Conservation (phyloP, 352 stramenopile genomes). For the Aphanomyces cochlioides region DNA sequence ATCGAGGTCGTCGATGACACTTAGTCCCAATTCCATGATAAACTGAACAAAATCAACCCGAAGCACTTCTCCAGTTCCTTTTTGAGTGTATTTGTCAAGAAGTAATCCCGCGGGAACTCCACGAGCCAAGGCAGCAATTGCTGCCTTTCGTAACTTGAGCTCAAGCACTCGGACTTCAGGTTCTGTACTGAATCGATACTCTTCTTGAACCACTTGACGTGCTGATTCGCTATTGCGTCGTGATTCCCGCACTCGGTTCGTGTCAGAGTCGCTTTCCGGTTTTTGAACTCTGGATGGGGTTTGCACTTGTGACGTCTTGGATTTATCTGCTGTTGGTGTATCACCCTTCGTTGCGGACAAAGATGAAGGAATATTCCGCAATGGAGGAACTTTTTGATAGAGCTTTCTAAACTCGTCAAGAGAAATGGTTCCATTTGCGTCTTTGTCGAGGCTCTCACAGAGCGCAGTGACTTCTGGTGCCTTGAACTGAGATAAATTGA, state of each 20-base stretch:
- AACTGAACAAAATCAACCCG: conserved; percentile 89
- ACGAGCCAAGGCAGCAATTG: conserved; percentile 59
- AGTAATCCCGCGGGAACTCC: conserved; percentile 66
- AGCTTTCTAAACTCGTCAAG: conserved; percentile 54
- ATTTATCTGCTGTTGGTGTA: background rate
- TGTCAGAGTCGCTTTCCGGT: no score
- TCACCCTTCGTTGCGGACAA: background rate
- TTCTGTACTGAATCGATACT: conserved; percentile 80
- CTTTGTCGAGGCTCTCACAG: conserved; percentile 34
- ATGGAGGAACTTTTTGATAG: conserved; percentile 9
- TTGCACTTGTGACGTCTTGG: background rate
- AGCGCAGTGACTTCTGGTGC: conserved; percentile 30
- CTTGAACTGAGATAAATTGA: conserved; percentile 27
- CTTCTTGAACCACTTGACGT: conserved; percentile 28
- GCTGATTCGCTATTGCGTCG: background rate
- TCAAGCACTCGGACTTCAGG: conserved; percentile 77
- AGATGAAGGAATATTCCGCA: background rate
- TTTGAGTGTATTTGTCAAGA: conserved; percentile 67
- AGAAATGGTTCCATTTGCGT: conserved; percentile 36
- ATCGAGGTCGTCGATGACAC: conserved; percentile 50
- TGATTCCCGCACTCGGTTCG: no score
- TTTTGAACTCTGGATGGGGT: background rate
- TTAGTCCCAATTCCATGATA: conserved; percentile 91
- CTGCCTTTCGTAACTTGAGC: conserved; percentile 77
- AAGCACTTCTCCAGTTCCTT: conserved; percentile 45